phyloP scores from a whole-genome alignment of 2,329 filamentous ascomycete genomes.

The Fusarium sacchari region DNA sequence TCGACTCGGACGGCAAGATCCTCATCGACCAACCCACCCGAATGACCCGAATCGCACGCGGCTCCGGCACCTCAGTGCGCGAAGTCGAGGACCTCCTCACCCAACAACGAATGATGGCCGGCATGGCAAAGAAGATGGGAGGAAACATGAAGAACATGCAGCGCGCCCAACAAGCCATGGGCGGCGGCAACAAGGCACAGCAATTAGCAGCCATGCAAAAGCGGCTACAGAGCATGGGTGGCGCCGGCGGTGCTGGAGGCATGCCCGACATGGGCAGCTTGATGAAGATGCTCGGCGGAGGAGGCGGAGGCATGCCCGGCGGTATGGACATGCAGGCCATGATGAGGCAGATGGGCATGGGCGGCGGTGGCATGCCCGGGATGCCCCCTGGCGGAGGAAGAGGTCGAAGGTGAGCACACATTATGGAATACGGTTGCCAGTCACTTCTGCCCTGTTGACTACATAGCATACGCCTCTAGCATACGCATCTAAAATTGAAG shows the following conservation, averaged over 20 bases:
- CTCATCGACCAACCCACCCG: constrained; percentile 92
- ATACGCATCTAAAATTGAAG: not conserved
- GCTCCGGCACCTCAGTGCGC: constrained; percentile 87
- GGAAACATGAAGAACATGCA: constrained; percentile 99
- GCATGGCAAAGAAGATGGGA: constrained; percentile 99
- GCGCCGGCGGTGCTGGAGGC: constrained; percentile 69
- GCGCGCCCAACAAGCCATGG: constrained; percentile 89
- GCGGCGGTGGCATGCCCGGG: constrained; percentile 56
- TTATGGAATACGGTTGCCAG: not conserved
- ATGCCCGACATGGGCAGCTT: constrained; percentile 87
- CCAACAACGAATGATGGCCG: constrained; percentile 98
- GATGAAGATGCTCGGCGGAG: constrained; percentile 88
- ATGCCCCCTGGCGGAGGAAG: constrained; percentile 43
- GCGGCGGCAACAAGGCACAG: constrained; percentile 88
- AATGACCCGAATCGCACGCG: constrained; percentile 90
- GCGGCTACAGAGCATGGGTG: constrained; percentile 91
- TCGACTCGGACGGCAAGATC: constrained; percentile 94
- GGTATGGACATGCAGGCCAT: constrained; percentile 83
- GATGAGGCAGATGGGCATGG: constrained; percentile 78
- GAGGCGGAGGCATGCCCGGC: constrained; percentile 56
- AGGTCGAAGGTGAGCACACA: constrained; percentile 44
- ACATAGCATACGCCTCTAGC: not conserved
- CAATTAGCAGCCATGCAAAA: constrained; percentile 99
- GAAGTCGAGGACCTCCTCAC: constrained; percentile 98
- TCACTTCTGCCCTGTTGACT: not conserved